Evolutionary conservation across 2,329 filamentous ascomycete genomes (phyloP).

Genomic region (Cladophialophora immunda): DNA sequence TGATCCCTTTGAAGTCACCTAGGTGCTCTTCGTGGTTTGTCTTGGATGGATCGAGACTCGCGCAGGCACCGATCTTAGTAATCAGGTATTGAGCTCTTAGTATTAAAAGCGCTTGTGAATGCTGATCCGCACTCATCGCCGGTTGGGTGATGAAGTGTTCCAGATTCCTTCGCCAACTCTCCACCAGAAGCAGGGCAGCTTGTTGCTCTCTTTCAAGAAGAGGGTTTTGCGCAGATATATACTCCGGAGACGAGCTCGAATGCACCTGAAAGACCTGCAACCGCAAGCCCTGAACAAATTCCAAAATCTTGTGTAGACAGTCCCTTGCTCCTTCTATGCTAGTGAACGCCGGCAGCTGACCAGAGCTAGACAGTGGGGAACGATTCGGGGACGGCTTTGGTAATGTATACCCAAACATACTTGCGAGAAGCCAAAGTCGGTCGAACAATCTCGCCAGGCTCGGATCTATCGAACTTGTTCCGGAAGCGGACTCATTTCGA

Average conservation of each 20-base stretch:
- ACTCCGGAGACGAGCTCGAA: not conserved
- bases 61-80: constrained; percentile 8
- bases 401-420: constrained; percentile 8
- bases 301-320: constrained; percentile 5
- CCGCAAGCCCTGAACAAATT: constrained; percentile 5
- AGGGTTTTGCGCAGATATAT: not conserved
- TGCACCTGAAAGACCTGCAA: constrained; percentile 10
- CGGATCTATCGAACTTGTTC: not conserved
- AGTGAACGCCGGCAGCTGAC: not conserved
- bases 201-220: constrained; percentile 5
- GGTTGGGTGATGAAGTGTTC: not conserved
- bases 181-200: not conserved
- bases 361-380: not conserved
- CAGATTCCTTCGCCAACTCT: constrained; percentile 3
- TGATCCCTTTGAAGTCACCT: constrained; percentile 1
- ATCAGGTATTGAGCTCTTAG: constrained; percentile 6
- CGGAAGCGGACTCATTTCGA: not conserved
- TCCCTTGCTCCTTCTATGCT: constrained; percentile 9
- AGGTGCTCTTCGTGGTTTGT: constrained; percentile 4
- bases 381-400: not conserved
- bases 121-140: not conserved
- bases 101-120: not conserved
- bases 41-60: constrained; percentile 9
- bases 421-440: constrained; percentile 18
- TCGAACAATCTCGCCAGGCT: constrained; percentile 6